Base-by-base conservation (phyloP, 352 stramenopile species). In the Globisporangium camurandrum region DNA sequence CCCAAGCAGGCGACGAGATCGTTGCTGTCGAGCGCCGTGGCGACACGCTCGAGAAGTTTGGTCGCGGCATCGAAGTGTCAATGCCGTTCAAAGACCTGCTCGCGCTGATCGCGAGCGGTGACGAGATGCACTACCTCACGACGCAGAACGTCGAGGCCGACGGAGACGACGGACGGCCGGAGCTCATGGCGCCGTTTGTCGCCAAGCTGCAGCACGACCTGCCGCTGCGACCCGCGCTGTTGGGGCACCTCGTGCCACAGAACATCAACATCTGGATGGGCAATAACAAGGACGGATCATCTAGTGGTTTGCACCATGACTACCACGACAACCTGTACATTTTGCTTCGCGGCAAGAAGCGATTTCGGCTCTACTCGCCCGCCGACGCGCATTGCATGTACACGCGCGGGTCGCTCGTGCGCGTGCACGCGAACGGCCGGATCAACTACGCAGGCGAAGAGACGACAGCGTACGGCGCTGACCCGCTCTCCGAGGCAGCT, bases 241-340 rank as follows among this genome's bases (percentile, higher is more conserved):
- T 89, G 61, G 82, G 84, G 20, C 69, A 91, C 54, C 76, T 99
- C 43, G 75, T 98, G 24, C 83, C 88, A 23, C 73, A 96, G 54
- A 97, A 97, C 56, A 90, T 98, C 59, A 98, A 99, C 71, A 68
- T 99, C 49, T 99, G 96, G 96, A 97, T 98, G 78, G 95, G 95
- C 19, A 86, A 87, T 61, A 91, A 80, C 58, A 73, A 68, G 59
- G 72, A 79, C 38, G 83, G 76, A 10, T 92, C 76, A 23, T 94
- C 75, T 12, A 90, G 76, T 11, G 96, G 96, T 1, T 75, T 99
- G 30, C 96, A 99, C 69, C 96, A 99, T 59, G 96, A 99, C 67
- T 98, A 97, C 82, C 96, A 99, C 66, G 96, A 99, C 75, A 99
- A 99, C 61, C 60, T 99, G 24, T 99, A 99, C 70, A 81, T 98